Conservation (phyloP, 257 asterid species). For the Capsicum rhomboideum region DNA sequence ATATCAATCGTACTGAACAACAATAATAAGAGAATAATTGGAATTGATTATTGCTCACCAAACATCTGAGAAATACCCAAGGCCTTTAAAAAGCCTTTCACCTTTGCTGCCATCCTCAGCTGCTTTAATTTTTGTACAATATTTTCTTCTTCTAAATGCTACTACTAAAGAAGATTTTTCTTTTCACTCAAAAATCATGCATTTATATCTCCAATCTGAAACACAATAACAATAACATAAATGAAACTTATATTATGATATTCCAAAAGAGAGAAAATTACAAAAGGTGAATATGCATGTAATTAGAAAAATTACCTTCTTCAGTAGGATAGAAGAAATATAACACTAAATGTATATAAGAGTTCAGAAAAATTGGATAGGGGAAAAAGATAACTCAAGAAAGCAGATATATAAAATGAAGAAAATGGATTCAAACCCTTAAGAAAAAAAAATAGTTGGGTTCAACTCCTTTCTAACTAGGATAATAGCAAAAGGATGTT, state of each 20-base stretch:
- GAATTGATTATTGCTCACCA: background rate
- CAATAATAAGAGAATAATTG: background rate
- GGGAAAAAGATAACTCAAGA: background rate
- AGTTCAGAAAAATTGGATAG: background rate
- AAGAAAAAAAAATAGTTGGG: background rate
- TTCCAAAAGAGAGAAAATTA: background rate
- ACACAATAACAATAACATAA: background rate
- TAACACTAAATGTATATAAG: background rate
- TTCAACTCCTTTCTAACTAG: background rate
- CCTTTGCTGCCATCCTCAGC: conserved; percentile 1
- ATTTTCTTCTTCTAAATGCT: background rate
- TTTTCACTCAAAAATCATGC: background rate
- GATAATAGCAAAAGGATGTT: conserved; percentile 1
- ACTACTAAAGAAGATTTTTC: background rate
- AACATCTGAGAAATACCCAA: conserved; percentile 9
- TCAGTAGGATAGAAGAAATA: background rate
- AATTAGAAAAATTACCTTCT: background rate
- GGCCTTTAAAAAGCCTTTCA: conserved; percentile 3
- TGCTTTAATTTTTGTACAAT: background rate
- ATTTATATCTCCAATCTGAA: background rate
- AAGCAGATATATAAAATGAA: background rate
- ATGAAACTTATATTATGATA: background rate
- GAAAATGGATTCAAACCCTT: conserved; percentile 1
- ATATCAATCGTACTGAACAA: background rate
- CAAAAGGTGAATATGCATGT: too few species aligned